Evolutionary conservation across 116 monocot species (phyloP), one percentile per base, ranked within the genome.

Genomic region (Trichopus zeylanicus): DNA sequence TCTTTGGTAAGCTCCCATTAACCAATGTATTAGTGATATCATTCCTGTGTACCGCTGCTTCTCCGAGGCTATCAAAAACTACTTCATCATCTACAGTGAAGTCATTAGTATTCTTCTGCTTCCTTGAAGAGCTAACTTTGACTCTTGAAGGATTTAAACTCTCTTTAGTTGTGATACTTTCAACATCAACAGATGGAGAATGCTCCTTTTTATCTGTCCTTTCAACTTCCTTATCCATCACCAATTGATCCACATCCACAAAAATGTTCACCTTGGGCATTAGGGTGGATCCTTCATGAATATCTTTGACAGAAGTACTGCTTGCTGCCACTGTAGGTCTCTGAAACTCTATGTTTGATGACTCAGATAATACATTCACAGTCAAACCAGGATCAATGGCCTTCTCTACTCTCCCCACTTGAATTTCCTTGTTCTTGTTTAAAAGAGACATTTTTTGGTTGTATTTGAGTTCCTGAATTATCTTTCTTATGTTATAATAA

Each of bases 401-500:
- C 42, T 51, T 37, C 20, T 61, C 38, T 46, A 29, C 49, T 51
- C 42, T 65, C 7, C 59, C 51, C n/a, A 26, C 13, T 31, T 65
- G 48, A 49, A 47, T 6, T 57, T 29, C 48, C 33, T 61, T 38
- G 46, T 31, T 16, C 39, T 60, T 38, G 52, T 53, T 48, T 26
- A 7, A 4, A 60, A 52, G 54, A 15, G 61, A 15, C 29, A 34
- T 55, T 64, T 66, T 79, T 37, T 66, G 48, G 28, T 64, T 73
- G 54, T 69, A 67, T 61, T 72, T 37, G 48, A 84, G 28, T 67
- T 79, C 79, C 55, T 84, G 84, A 66, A 79, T 48, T 12, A 84
- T 73, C 53, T 69, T 55, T 49, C 79, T 72, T 20, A 69, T 24
- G 18, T 12, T 32, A 51, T 84, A 79, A 67, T 61, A 60, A 28